Base-by-base conservation (phyloP, 768 basidiomycete species). In the Symmetrospora coprosmae region DNA sequence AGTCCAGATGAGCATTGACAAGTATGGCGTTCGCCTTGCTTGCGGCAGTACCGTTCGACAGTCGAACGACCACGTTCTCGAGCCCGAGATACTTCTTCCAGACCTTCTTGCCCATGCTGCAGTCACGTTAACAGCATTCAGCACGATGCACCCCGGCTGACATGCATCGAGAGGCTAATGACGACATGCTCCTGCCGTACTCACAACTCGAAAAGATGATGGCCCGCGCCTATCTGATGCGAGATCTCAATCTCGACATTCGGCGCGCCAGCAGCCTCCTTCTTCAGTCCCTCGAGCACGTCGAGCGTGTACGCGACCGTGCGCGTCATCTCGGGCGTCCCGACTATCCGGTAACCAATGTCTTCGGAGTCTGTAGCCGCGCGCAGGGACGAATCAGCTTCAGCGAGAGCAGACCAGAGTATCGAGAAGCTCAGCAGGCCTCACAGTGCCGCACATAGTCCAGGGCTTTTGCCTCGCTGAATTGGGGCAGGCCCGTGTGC, bases 311-410 rank as follows among this genome's bases (percentile, higher is more conserved):
- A 96, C 25, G 76, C 74, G 66, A 94, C 90, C 2, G 85, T 88
- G 27, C 81, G 71, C 0, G 86, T 84, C 73, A 92, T 88, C 71
- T 96, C 89, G 31, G 77, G 77, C 0, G 90, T 89, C 0, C 92
- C 92, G 9, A 92, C 86, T 0, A 86, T 94, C 47, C 92, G 78
- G 73, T 82, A 96, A 1, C 90, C 91, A 45, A 90, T 87, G 4
- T 80, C 82, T 69, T 90, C 88, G 4, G 43, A 41, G 56, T 67
- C 28, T 8, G 50, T 34, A n/a, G 17, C 37, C 17, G 13, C 0
- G 88, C 48, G 48, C 72, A 68, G 46, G 72, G 69, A 0, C 33
- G 38, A 14, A 71, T 51, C 17, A 71, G 66, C 19, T 65, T 60
- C n/a, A 50, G 61, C n/a, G n/a, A n/a, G n/a, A n/a, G n/a, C n/a